A percentile compares a stretch with the other conserved stretches of the same genome.
These are phyloP conservation scores for Moringa oleifera DNA, from an alignment of 345 rosid species.

Conservation along the genomic window DNA sequence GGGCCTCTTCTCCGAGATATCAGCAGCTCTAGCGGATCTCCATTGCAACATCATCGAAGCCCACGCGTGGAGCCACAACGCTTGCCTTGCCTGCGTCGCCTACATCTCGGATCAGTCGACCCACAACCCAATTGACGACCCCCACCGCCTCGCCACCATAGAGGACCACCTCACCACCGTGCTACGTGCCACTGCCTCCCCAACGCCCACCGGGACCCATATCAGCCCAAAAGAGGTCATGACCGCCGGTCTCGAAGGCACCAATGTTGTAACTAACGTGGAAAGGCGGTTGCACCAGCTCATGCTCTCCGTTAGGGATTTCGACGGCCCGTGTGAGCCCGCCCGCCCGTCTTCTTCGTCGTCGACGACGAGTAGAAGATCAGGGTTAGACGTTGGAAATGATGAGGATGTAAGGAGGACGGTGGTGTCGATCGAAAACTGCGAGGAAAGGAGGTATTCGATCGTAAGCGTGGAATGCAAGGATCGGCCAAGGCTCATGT, in stretches of 20 bases:
- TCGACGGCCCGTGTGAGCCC: conserved; percentile 35
- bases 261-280: conserved; percentile 24
- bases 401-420: conserved; percentile 26
- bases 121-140: conserved; percentile 50
- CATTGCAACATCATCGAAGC: conserved; percentile 65
- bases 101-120: conserved; percentile 51
- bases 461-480: conserved; percentile 56
- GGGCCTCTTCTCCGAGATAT: conserved; percentile 75
- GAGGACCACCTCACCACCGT: conserved; percentile 57
- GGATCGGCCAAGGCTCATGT: conserved; percentile 71
- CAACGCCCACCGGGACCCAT: conserved; percentile 19
- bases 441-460: conserved; percentile 61
- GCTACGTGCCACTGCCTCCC: conserved; percentile 34
- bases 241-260: conserved; percentile 31
- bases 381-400: conserved; percentile 15
- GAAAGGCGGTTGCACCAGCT: conserved; percentile 73
- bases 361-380: not conserved
- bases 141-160: conserved; percentile 50
- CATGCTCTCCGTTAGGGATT: conserved; percentile 67
- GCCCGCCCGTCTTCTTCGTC: too few species aligned
- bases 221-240: conserved; percentile 36
- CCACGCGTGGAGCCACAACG: conserved; percentile 83
- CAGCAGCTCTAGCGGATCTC: conserved; percentile 53
- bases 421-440: conserved; percentile 47
- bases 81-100: conserved; percentile 58